phyloP scores from a whole-genome alignment of 1,139 yeast genomes.

The Hemisphaericaspora subhashii region DNA sequence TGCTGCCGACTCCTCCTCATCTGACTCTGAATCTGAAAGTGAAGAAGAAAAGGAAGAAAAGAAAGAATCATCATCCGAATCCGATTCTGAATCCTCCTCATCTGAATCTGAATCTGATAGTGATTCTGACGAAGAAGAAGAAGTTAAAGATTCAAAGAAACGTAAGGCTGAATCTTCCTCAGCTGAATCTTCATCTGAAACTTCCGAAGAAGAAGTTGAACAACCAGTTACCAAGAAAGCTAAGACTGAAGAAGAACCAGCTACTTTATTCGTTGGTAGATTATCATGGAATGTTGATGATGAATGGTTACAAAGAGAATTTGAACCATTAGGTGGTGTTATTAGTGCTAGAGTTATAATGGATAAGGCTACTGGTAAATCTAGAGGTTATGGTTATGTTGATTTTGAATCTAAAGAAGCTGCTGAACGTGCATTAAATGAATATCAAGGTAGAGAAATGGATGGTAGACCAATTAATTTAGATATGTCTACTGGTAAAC shows the following conservation, averaged over 20 bases:
- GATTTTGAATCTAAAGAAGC: conserved; percentile 75
- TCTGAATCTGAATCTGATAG: conserved; percentile 26
- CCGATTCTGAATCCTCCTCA: conserved; percentile 18
- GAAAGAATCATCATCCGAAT: conserved; percentile 16
- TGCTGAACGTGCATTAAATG: conserved; percentile 87
- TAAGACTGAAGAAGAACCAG: conserved; percentile 57
- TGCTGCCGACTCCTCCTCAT: neutral
- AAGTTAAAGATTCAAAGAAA: conserved; percentile 28
- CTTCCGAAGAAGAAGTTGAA: conserved; percentile 25
- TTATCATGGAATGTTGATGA: conserved; percentile 97
- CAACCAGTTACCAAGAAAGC: conserved; percentile 39
- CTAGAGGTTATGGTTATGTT: conserved; percentile 98
- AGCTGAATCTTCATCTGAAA: conserved; percentile 2
- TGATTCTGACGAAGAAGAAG: conserved; percentile 23
- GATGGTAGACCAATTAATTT: conserved; percentile 96
- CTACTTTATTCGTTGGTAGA: conserved; percentile 94
- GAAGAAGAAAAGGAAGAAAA: conserved; percentile 17
- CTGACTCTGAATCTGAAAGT: conserved; percentile 19
- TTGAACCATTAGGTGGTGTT: conserved; percentile 81
- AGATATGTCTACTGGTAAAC: conserved; percentile 87
- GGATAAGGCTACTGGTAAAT: conserved; percentile 90
- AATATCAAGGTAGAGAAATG: conserved; percentile 88
- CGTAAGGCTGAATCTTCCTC: conserved; percentile 31
- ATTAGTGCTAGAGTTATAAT: conserved; percentile 86
- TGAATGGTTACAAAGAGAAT: conserved; percentile 87